Base-by-base conservation (phyloP, 352 stramenopile species). In the Detonula confervacea region DNA sequence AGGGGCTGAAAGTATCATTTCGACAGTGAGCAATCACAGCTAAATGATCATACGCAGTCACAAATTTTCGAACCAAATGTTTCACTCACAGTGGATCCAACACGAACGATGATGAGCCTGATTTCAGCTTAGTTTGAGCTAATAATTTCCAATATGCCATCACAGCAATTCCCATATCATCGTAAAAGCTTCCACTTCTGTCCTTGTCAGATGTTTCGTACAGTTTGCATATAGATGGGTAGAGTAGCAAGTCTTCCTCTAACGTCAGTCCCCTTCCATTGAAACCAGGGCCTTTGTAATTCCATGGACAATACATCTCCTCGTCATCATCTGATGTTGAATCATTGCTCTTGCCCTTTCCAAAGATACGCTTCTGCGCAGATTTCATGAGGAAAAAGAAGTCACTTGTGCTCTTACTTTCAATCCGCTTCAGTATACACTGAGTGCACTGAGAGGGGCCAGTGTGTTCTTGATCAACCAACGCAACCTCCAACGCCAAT, bases 181-280 rank as follows among this genome's bases (percentile, higher is more conserved):
- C 64, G 51, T 63, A 80, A 24, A 30, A 54, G 24, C 20, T 30
- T 20, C 8, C n/a, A 46, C 5, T 11, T 35, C 37, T 44, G n/a
- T 4, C 20, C 22, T 64, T 33, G 22, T 54, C 30, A 33, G 49
- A 20, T 29, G 62, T 20, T 5, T 63, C 64, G 25, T 63, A 29
- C 27, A 61, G 42, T 59, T 59, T 49, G 25, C 59, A 30, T 11
- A 71, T 57, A 8, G 46, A 57, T 51, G 69, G 69, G 29, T 55
- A 77, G 5, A 77, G 59, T 2, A 80, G 20, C 3, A 80, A 30
- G 46, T 80, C 62, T 64, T 80, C 62, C 12, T 61, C 44, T 24
- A 80, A 73, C 37, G 44, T 27, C 7, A 44, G 30, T 16, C 70
- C 51, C 29, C 62, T 60, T 24, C 30, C 27, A 51, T 16, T 5